These are phyloP conservation scores for Hebeloma cylindrosporum DNA, from an alignment of 768 basidiomycete genomes.

Conservation along the genomic window DNA sequence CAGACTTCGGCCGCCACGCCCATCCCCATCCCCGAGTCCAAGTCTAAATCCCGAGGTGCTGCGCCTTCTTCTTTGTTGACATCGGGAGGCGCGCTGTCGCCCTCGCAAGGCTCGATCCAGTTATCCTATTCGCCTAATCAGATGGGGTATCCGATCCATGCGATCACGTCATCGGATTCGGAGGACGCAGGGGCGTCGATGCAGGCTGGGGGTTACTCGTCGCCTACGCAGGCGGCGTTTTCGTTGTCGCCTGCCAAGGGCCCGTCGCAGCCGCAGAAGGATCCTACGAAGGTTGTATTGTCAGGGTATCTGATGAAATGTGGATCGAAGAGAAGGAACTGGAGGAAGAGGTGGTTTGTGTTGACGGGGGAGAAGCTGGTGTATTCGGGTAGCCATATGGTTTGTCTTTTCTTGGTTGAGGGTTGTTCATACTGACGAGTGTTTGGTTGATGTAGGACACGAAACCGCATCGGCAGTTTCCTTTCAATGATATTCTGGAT, in stretches of 20 bases:
- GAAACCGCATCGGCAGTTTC: conserved; percentile 83
- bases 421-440: conserved; percentile 2
- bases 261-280: conserved; percentile 38
- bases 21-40: conserved; percentile 48
- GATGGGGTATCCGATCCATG: conserved; percentile 40
- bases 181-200: conserved; percentile 60
- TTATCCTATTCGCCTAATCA: conserved; percentile 50
- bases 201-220: conserved; percentile 41
- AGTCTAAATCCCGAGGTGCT: conserved; percentile 15
- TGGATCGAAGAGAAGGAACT: conserved; percentile 87
- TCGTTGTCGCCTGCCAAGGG: conserved; percentile 45
- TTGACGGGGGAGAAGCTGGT: conserved; percentile 85
- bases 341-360: conserved; percentile 98
- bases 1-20: conserved; percentile 53
- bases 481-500: conserved; percentile 83
- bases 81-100: conserved; percentile 23
- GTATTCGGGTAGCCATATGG: conserved; percentile 96
- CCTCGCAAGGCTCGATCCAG: conserved; percentile 23
- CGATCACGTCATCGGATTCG: conserved; percentile 75
- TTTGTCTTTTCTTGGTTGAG: conserved; percentile 39
- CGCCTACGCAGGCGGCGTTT: conserved; percentile 42
- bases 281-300: conserved; percentile 77
- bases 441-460: conserved; percentile 60
- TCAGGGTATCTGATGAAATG: conserved; percentile 97
- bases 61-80: no score